Evolutionary conservation across 345 rosid genomes (phyloP).

Genomic region (Aurinia saxatilis): DNA sequence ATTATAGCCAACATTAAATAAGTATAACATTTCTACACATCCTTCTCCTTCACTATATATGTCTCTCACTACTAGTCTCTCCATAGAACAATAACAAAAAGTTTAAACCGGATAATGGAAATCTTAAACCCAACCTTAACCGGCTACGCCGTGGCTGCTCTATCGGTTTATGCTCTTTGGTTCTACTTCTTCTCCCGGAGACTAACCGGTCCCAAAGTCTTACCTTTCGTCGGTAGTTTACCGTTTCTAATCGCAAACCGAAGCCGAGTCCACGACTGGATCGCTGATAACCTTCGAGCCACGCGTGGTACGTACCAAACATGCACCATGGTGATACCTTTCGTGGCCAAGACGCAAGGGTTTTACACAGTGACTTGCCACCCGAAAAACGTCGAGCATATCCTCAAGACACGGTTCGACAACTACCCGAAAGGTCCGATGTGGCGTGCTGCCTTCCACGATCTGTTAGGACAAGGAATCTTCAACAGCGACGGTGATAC

Average conservation of each 20-base stretch:
- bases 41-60: conserved; percentile 15
- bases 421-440: conserved; percentile 87
- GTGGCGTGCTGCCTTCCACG: conserved; percentile 78
- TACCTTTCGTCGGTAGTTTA: conserved; percentile 73
- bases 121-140: conserved; percentile 20
- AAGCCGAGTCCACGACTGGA: conserved; percentile 68
- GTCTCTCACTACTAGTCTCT: conserved; percentile 4
- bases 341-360: conserved; percentile 62
- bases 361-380: conserved; percentile 82
- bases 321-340: conserved; percentile 62
- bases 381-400: conserved; percentile 81
- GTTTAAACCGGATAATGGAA: conserved; percentile 42
- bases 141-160: conserved; percentile 32
- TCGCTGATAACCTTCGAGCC: conserved; percentile 57
- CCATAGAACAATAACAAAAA: conserved; percentile 7
- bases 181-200: conserved; percentile 54
- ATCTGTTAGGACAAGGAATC: conserved; percentile 79
- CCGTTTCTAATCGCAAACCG: conserved; percentile 57
- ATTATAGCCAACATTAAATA: conserved; percentile 3
- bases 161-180: conserved; percentile 60
- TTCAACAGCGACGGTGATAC: conserved; percentile 90
- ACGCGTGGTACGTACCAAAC: conserved; percentile 85
- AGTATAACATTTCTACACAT: not conserved
- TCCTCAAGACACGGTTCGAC: conserved; percentile 72
- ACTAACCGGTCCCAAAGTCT: conserved; percentile 61